These are phyloP conservation scores for Alternaria arborescens DNA, from an alignment of 2,329 filamentous ascomycete genomes.

Conservation along the genomic window DNA sequence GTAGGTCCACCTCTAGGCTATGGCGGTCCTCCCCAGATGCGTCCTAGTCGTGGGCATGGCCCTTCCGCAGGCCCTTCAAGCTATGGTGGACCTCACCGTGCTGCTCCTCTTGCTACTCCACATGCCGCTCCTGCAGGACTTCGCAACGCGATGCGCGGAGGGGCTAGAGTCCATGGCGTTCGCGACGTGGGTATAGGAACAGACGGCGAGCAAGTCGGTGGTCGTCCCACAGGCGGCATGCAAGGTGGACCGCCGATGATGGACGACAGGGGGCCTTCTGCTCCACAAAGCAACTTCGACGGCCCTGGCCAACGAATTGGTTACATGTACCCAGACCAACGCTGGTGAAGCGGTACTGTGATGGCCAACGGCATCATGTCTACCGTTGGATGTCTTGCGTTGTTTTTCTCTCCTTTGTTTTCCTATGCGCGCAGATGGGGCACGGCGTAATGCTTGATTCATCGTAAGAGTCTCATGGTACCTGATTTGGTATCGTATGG, in stretches of 20 bases:
- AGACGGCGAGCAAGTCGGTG: not conserved
- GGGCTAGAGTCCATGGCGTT: not conserved
- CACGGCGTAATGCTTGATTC: not conserved
- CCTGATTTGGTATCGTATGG: not conserved
- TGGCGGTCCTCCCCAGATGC: not conserved
- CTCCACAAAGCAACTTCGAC: not conserved
- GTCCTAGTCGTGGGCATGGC: not conserved
- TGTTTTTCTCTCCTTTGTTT: constrained; percentile 1
- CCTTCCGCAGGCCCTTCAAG: not conserved
- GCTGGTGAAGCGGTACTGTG: not conserved
- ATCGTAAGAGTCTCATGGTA: not conserved
- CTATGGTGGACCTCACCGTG: not conserved
- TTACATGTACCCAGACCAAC: not conserved
- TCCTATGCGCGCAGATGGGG: not conserved
- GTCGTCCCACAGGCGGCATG: not conserved
- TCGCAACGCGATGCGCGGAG: constrained; percentile 3
- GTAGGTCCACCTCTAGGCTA: not conserved
- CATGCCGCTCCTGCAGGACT: not conserved
- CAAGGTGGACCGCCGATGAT: not conserved
- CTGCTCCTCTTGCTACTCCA: not conserved
- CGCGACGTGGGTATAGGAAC: not conserved
- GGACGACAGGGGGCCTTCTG: not conserved
- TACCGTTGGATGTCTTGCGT: not conserved
- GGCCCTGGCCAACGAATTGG: not conserved
- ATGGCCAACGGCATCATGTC: not conserved